Conservation (phyloP, 805 yeast genomes). For the Komagataella pseudopastoris region DNA sequence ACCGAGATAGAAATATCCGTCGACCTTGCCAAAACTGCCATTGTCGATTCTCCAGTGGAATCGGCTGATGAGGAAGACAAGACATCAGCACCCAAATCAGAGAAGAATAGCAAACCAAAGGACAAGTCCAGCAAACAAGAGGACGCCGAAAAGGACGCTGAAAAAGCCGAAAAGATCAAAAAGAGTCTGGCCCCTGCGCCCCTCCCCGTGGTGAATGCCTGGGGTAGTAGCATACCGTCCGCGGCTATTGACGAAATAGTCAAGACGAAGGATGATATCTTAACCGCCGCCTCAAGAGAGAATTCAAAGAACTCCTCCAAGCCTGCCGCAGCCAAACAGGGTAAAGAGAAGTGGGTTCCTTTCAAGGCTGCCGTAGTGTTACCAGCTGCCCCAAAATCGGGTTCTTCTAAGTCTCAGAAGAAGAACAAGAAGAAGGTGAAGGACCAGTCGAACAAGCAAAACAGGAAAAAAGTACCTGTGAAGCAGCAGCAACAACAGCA, state of each 20-base stretch:
- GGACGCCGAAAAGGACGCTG: constrained; percentile 6
- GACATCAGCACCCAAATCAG: constrained; percentile 3
- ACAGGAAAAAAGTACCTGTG: constrained; percentile 1
- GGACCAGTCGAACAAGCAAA: constrained; percentile 1
- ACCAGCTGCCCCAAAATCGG: constrained; percentile 14
- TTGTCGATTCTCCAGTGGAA: constrained; percentile 15
- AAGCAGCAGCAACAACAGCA: constrained; percentile 2
- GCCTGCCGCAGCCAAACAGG: constrained; percentile 14
- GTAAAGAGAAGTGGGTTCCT: constrained; percentile 66
- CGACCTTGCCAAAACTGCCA: not conserved
- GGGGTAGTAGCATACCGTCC: constrained; percentile 28
- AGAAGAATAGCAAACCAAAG: constrained; percentile 1
- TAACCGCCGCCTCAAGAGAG: constrained; percentile 9
- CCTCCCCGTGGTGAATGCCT: constrained; percentile 46
- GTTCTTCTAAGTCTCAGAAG: not conserved
- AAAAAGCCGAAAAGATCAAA: constrained; percentile 12
- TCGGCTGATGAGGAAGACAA: constrained; percentile 9
- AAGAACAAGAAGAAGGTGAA: not conserved
- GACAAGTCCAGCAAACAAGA: not conserved
- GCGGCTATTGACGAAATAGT: constrained; percentile 11
- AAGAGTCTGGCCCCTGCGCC: constrained; percentile 48
- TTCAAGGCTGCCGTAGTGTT: constrained; percentile 42
- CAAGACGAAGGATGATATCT: constrained; percentile 24
- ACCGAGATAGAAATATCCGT: constrained; percentile 3
- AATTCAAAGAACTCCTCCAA: constrained; percentile 9